Evolutionary conservation across 2,329 filamentous ascomycete genomes (phyloP).

Genomic region (Colletotrichum endophyticum): DNA sequence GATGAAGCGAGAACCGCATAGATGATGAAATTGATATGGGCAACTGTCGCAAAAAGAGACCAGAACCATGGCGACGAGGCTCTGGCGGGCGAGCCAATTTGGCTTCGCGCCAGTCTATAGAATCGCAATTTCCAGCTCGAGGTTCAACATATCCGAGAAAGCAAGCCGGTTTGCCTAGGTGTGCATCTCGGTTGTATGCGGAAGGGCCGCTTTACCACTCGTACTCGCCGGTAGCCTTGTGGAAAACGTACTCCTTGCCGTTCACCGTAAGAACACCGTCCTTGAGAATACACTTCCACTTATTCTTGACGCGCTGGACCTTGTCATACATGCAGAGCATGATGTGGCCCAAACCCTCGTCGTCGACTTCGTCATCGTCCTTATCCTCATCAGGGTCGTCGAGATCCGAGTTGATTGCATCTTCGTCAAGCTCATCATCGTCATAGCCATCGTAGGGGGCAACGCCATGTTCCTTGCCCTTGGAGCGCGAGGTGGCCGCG

Average conservation of each 20-base stretch:
- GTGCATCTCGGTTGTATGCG: neutral
- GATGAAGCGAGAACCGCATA: neutral
- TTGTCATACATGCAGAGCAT: conserved; percentile 99
- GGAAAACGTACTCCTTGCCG: conserved; percentile 96
- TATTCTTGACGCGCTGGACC: conserved; percentile 98
- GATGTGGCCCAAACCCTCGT: conserved; percentile 83
- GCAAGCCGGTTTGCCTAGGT: neutral
- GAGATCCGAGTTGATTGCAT: conserved; percentile 97
- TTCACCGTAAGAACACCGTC: conserved; percentile 94
- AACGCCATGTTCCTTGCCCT: conserved; percentile 32
- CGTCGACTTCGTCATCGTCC: conserved; percentile 85
- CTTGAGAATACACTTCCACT: conserved; percentile 99
- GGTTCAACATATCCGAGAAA: neutral
- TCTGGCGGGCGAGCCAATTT: neutral
- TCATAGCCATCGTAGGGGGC: conserved; percentile 70
- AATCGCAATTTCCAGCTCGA: neutral
- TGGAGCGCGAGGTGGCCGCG: conserved; percentile 21
- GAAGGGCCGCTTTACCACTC: conserved; percentile 75
- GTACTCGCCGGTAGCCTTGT: conserved; percentile 96
- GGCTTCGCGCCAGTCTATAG: neutral
- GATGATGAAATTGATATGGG: neutral
- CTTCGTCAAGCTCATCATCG: conserved; percentile 75
- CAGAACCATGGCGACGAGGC: neutral
- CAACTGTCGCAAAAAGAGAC: neutral
- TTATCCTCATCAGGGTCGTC: conserved; percentile 90